Base-by-base conservation (phyloP, 2,329 filamentous ascomycete genomes). In the Fusarium sambucinum region DNA sequence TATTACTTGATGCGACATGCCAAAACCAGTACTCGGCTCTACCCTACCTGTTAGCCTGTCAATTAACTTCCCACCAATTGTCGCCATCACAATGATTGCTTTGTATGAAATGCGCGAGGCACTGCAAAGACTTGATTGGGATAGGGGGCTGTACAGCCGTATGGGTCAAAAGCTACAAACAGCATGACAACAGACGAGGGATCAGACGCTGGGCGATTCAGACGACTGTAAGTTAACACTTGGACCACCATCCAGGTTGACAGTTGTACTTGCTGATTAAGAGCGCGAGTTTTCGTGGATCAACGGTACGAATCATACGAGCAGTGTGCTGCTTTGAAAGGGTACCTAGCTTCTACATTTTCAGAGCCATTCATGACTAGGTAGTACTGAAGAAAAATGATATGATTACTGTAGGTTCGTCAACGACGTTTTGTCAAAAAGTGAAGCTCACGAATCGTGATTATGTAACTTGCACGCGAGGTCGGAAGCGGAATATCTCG, bases 131-230 rank as follows among this genome's bases (percentile, higher is more conserved):
- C 27, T 33, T 33, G 40, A 30, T 29, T 40, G n/a, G 33, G 50
- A 45, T 38, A 41, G 46, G 46, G 46, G 35, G n/a, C n/a, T n/a
- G n/a, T 5, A 19, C 14, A n/a, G 9, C 11, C 27, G 5, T 8
- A 46, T 41, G 40, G 37, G 40, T 23, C 25, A 41, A 50, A 21
- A 59, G 10, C n/a, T 35, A 38, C n/a, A 23, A 40, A 44, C 48
- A 23, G 63, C 63, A 63, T 67, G 40, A 65, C 25, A 67, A 67
- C 47, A 42, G 64, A 68, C 32, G 30, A 59, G 65, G 33, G 42
- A 65, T 59, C 64, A 68, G 64, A 68, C 64, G 40, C 59, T 23
- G 64, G 54, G 50, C 40, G 64, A 68, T 65, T 68, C 64, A 64
- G 40, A 52, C 44, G 29, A 41, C 55, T 41, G 44, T 46, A 38